Conservation (phyloP, 306 rosid species). For the Medicago truncatula region DNA sequence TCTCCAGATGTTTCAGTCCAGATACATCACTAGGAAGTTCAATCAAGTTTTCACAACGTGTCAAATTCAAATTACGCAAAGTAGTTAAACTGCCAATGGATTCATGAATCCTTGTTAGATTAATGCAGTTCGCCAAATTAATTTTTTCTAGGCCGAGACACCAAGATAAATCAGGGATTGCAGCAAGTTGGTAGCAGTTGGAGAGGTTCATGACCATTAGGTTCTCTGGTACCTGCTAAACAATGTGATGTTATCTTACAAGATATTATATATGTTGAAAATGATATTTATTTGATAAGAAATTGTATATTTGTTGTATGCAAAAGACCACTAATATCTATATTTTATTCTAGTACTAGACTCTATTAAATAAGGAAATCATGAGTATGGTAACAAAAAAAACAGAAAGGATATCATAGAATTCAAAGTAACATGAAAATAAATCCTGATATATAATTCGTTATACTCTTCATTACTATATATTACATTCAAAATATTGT, state of each 20-base stretch:
- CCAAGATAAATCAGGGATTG: slow-evolving; percentile 63
- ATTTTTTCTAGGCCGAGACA: slow-evolving; percentile 56
- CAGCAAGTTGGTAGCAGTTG: slow-evolving; percentile 41
- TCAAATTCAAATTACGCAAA: slow-evolving; percentile 58
- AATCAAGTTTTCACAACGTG: slow-evolving; percentile 45
- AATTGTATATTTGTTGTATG: background rate
- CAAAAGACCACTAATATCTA: background rate
- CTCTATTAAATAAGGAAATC: background rate
- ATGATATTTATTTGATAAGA: background rate
- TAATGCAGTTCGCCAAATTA: slow-evolving; percentile 51
- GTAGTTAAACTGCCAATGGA: slow-evolving; percentile 53
- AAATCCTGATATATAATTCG: background rate
- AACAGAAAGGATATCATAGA: background rate
- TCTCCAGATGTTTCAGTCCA: slow-evolving; percentile 62
- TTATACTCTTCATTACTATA: background rate
- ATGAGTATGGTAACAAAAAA: background rate
- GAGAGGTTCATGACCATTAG: slow-evolving; percentile 60
- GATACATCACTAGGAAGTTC: slow-evolving; percentile 60
- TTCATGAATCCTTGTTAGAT: slow-evolving; percentile 53
- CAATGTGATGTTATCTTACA: slow-evolving; percentile 14
- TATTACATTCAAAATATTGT: background rate
- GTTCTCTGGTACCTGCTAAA: slow-evolving; percentile 56
- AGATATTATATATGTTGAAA: background rate
- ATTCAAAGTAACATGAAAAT: background rate
- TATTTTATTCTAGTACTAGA: background rate